Percentiles rank a stretch among this genome's conserved stretches.
These are phyloP conservation scores for Aspergillus nidulans DNA, from an alignment of 495 filamentous ascomycete genomes.

Conservation along the genomic window DNA sequence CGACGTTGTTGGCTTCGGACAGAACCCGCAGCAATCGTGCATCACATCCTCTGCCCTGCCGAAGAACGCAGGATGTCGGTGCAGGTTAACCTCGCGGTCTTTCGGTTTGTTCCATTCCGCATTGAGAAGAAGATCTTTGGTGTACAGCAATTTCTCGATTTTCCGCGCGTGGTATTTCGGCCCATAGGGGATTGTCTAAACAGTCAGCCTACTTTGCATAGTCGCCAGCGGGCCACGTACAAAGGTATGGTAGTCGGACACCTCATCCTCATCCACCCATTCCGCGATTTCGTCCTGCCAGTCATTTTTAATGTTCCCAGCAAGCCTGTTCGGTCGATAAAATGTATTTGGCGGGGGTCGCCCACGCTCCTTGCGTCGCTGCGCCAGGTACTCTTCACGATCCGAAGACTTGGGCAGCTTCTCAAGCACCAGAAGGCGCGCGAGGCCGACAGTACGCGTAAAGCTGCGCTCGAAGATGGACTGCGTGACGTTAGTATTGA, in stretches of 20 bases:
- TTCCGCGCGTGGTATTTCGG: constrained; percentile 61
- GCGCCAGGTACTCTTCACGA: constrained; percentile 60
- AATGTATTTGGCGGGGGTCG: constrained; percentile 40
- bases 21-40: constrained; percentile 74
- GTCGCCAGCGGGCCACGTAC: constrained; percentile 15
- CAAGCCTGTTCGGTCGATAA: constrained; percentile 17
- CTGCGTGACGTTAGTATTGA: constrained; percentile 15
- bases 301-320: constrained; percentile 64
- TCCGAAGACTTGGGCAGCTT: constrained; percentile 61
- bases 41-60: constrained; percentile 63
- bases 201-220: not conserved
- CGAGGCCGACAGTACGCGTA: constrained; percentile 66
- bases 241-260: constrained; percentile 74
- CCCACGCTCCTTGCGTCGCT: constrained; percentile 65
- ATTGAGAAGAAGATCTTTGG: constrained; percentile 75
- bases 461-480: constrained; percentile 82
- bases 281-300: constrained; percentile 76
- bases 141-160: constrained; percentile 75
- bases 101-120: constrained; percentile 78
- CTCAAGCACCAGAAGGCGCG: constrained; percentile 73
- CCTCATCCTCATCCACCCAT: constrained; percentile 69
- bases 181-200: constrained; percentile 67
- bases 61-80: constrained; percentile 75
- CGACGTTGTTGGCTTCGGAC: constrained; percentile 60
- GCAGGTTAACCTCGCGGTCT: constrained; percentile 65